Evolutionary conservation across 805 yeast genomes (phyloP).

Genomic region (Candida tammaniensis): DNA sequence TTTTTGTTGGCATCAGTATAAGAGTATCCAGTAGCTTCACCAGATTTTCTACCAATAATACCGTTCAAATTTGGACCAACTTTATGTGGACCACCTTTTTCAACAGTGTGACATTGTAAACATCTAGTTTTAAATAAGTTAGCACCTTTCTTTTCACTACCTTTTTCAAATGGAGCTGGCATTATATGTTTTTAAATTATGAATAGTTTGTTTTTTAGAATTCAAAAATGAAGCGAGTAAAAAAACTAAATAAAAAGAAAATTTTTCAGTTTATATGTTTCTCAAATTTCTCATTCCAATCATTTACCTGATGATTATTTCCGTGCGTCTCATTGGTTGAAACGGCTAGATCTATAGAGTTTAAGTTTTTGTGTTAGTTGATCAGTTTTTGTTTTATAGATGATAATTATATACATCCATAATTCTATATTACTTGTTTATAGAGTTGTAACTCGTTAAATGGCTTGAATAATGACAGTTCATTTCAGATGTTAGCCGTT

Average conservation of each 20-base stretch:
- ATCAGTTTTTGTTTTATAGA: no score
- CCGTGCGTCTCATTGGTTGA: constrained; percentile 7
- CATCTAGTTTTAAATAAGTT: constrained; percentile 98
- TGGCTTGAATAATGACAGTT: no score
- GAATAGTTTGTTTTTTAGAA: neutral
- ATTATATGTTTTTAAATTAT: constrained; percentile 17
- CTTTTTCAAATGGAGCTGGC: constrained; percentile 47
- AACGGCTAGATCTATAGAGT: no score
- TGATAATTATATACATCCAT: no score
- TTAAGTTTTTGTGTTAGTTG: no score
- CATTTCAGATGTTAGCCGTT: no score
- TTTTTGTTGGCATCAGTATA: constrained; percentile 98
- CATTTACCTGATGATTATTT: constrained; percentile 8
- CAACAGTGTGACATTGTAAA: constrained; percentile 97
- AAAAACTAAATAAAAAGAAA: constrained; percentile 6
- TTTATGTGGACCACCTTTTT: constrained; percentile 94
- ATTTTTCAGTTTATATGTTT: constrained; percentile 6
- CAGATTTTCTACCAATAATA: constrained; percentile 87
- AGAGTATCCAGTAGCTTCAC: constrained; percentile 88
- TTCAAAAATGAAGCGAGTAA: neutral
- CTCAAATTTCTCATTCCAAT: constrained; percentile 3
- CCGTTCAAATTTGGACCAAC: constrained; percentile 99
- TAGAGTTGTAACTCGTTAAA: no score
- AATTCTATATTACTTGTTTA: no score
- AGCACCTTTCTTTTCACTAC: constrained; percentile 80